Conservation (phyloP, 2,329 filamentous ascomycete genomes). For the Botryotinia narcissicola region DNA sequence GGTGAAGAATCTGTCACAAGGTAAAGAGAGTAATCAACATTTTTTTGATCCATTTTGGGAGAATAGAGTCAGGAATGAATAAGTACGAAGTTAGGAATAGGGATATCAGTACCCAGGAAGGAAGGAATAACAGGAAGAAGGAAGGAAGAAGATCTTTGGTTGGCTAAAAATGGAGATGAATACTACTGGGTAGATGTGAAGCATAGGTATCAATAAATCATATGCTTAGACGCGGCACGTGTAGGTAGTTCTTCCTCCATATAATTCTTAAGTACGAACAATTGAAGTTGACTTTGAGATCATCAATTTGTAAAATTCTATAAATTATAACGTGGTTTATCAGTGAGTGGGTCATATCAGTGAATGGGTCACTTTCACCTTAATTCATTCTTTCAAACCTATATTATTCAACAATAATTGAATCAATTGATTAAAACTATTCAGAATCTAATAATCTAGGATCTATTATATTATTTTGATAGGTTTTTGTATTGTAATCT, state of each 20-base stretch:
- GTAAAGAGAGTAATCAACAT: slow-evolving; percentile 77
- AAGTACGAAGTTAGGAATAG: not conserved
- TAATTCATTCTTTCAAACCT: too few species aligned
- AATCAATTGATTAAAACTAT: too few species aligned
- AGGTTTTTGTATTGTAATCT: too few species aligned
- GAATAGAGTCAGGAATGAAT: not conserved
- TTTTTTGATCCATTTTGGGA: slow-evolving; percentile 40
- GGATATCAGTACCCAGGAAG: not conserved
- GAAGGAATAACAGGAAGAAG: not conserved
- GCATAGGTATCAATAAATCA: not conserved
- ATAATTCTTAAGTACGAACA: too few species aligned
- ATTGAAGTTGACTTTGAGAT: not conserved
- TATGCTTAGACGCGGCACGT: not conserved
- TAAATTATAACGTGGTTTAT: not conserved
- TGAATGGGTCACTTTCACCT: too few species aligned
- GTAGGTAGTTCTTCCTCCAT: not conserved
- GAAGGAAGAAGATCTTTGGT: not conserved
- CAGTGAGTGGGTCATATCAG: too few species aligned
- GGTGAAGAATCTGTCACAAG: slow-evolving; percentile 92
- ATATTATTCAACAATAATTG: too few species aligned
- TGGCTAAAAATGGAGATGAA: not conserved
- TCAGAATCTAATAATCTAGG: too few species aligned
- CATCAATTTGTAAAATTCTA: not conserved
- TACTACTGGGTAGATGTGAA: not conserved
- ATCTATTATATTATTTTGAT: too few species aligned